Conservation (phyloP, 2,329 filamentous ascomycete species). For the Dactylonectria macrodidyma region DNA sequence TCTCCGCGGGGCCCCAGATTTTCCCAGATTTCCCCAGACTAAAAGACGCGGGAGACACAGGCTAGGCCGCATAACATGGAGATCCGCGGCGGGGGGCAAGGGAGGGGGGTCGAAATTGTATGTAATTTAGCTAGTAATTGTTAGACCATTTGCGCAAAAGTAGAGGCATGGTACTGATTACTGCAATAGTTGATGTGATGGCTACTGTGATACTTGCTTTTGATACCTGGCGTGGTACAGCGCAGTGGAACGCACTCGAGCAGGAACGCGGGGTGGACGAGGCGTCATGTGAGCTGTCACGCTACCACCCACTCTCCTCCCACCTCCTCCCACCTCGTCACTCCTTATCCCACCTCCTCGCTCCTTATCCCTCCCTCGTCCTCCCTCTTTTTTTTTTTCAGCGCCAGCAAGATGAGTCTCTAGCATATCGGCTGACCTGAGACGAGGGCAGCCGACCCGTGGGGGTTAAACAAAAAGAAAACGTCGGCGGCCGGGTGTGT, state of each 20-base stretch:
- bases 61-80: conserved; percentile 10
- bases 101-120: background rate
- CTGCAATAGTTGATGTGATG: too few species aligned
- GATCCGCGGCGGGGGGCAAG: conserved; percentile 4
- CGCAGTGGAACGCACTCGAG: conserved; percentile 3
- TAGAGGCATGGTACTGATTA: background rate
- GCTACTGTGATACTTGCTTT: background rate
- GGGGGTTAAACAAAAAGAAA: background rate
- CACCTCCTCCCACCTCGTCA: too few species aligned
- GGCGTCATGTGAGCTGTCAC: conserved; percentile 42
- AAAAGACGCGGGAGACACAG: conserved; percentile 14
- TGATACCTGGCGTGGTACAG: conserved; percentile 15
- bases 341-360: too few species aligned
- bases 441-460: background rate
- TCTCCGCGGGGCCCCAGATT: conserved; percentile 12
- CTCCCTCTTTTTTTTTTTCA: background rate
- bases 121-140: background rate
- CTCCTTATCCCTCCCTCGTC: too few species aligned
- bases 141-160: background rate
- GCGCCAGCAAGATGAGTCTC: background rate
- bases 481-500: background rate
- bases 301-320: conserved; percentile 12
- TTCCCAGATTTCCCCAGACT: conserved; percentile 7
- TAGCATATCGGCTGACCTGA: background rate
- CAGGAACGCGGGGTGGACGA: conserved; percentile 16